Base-by-base conservation (phyloP, 2,329 filamentous ascomycete genomes). In the Pleurostoma richardsiae region DNA sequence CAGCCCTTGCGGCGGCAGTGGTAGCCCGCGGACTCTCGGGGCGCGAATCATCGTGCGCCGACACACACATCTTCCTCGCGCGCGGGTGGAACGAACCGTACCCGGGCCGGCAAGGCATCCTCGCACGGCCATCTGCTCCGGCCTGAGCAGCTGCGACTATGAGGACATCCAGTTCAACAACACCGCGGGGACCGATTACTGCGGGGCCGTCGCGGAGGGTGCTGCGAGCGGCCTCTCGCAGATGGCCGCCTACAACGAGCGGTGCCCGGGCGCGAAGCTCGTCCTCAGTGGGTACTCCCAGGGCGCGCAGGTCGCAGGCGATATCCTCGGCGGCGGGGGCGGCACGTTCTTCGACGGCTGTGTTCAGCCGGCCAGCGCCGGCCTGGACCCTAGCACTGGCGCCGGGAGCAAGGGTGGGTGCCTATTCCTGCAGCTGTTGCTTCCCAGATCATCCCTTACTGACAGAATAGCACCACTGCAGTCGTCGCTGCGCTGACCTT, bases 1-100 rank as follows among this genome's bases (percentile, higher is more conserved):
- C 19, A 19, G 19, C 19, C 19, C 19, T 19, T 19, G 19, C 19
- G 19, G 19, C 19, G 19, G 19, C 19, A 19, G 19, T 19, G 2
- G 19, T 19, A 19, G 19, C 19, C 19, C 19, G 19, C 19, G 19
- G 19, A 19, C 19, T 19, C 19, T 19, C 19, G 19, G 19, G 19
- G 19, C 19, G 19, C 19, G 19, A 19, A 19, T 19, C 19, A 19
- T 19, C 19, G 19, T 47, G 47, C 19, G 40, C 44, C 6, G 47
- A 49, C 30, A 10, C 44, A 29, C 47, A 49, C 44, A 49, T 49
- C 38, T 49, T 49, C 30, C 44, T 49, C 6, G 47, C 47, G 4
- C 47, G 47, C 28, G 47, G 47, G 26, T 45, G 42, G n/a, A 43
- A 44, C 36, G 47, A 49, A 39, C 41, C 29, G 10, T 49, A 49